Conservation (phyloP, 371 early-diverging fungal species). For the Mortierella polycephala region DNA sequence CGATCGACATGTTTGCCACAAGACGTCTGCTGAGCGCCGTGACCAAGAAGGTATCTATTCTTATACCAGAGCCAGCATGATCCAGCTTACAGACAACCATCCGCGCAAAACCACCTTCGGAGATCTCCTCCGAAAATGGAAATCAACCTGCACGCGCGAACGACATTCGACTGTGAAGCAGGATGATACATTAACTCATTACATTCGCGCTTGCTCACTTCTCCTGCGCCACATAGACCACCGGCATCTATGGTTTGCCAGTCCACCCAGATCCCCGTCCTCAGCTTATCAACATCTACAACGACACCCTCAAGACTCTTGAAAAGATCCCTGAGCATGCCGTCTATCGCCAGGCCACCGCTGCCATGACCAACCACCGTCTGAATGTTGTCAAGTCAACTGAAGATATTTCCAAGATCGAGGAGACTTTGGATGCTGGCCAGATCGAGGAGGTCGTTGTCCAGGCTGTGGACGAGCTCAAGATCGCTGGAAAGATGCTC, state of each 20-base stretch:
- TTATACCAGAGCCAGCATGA: neutral
- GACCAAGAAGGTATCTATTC: slow-evolving; percentile 58
- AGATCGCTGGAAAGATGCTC: slow-evolving; percentile 82
- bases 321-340: slow-evolving; percentile 81
- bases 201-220: neutral
- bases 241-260: slow-evolving; percentile 86
- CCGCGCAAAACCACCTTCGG: neutral
- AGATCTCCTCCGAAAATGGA: too few species aligned
- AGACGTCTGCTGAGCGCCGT: slow-evolving; percentile 67
- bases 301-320: slow-evolving; percentile 74
- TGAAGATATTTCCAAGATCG: slow-evolving; percentile 79
- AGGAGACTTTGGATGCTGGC: slow-evolving; percentile 78
- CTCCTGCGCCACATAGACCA: slow-evolving; percentile 60
- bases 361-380: slow-evolving; percentile 80
- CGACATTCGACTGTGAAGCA: too few species aligned
- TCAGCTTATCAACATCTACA: slow-evolving; percentile 84
- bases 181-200: too few species aligned
- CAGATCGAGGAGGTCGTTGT: slow-evolving; percentile 93
- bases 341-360: slow-evolving; percentile 87
- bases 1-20: slow-evolving; percentile 61
- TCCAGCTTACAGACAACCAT: neutral
- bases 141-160: too few species aligned
- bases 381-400: slow-evolving; percentile 78
- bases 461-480: slow-evolving; percentile 89
- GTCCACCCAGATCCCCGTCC: slow-evolving; percentile 92